These are phyloP conservation scores for Mycogone perniciosa DNA, from an alignment of 2,329 filamentous ascomycete species.

Conservation along the genomic window DNA sequence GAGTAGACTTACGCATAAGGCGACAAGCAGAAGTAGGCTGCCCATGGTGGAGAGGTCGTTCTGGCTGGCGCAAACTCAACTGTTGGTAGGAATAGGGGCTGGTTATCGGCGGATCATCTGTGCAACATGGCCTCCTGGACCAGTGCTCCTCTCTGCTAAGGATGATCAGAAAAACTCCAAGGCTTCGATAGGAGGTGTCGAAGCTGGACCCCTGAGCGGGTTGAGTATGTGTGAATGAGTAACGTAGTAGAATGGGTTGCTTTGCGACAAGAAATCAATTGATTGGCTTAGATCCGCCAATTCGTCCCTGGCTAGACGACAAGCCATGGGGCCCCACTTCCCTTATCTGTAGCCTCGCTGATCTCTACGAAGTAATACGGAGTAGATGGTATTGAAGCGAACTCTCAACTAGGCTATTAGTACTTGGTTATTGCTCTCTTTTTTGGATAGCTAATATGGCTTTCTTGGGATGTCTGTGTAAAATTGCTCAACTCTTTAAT, in stretches of 20 bases:
- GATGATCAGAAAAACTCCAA: neutral
- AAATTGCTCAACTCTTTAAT: no score
- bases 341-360: neutral
- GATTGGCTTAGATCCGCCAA: slow-evolving; percentile 12
- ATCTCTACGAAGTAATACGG: neutral
- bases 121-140: slow-evolving; percentile 9
- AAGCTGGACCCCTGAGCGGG: neutral
- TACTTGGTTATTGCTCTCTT: no score
- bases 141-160: slow-evolving; percentile 1
- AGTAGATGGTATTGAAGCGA: neutral
- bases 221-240: slow-evolving; percentile 1
- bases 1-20: slow-evolving; percentile 12
- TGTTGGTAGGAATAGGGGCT: slow-evolving; percentile 4
- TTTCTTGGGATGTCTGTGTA: no score
- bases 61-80: slow-evolving; percentile 10
- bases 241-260: slow-evolving; percentile 5
- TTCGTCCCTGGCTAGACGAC: slow-evolving; percentile 1
- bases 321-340: slow-evolving; percentile 9
- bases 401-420: no score
- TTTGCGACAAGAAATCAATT: slow-evolving; percentile 2
- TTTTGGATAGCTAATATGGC: no score
- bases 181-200: neutral
- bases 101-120: slow-evolving; percentile 10
- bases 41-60: slow-evolving; percentile 11
- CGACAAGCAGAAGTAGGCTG: slow-evolving; percentile 12